Evolutionary conservation across 768 basidiomycete species (phyloP), one percentile per base, ranked within the genome.

Genomic region (Cyathus striatus): DNA sequence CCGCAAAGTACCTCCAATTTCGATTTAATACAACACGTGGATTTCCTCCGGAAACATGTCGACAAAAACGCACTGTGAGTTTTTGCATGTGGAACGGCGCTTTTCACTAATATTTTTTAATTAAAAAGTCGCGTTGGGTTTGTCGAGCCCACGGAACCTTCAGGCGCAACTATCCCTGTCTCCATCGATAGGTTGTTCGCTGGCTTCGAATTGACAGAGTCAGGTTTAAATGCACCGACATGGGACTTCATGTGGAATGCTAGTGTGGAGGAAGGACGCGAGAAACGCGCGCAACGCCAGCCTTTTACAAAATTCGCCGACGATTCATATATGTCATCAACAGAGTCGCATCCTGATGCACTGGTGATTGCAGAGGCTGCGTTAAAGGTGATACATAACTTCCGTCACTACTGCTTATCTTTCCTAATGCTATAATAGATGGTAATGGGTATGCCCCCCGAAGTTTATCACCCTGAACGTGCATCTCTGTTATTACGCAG

Each of bases 1-100:
- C 80, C 77, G 3, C 56, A 65, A 27, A 86, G 83, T 59, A 65
- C 80, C 16, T 76, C 74, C 5, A 76, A 90, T 36, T 95, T 96
- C 54, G 78, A 90, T 57, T 62, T 96, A n/a, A 66, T 81, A 22
- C 72, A 73, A n/a, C 91, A 94, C 53, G 58, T 96, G 23, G 77
- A 83, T 49, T 91, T 91, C 54, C 69, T 97, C 41, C 76, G 94
- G 32, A 72, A 72, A 7, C 76, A 90, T 52, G 70, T 96, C 23
- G 89, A 94, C 57, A 96, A 96, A 64, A 83, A 81, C 57, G 80
- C 84, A 1, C 52, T 96, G 93, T 94, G 54, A 64, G 6, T n/a
- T 37, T 43, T 6, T 10, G 22, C 21, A 17, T 35, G 13, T 24
- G 7, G 12, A 23, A 23, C 7, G 14, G 20, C n/a, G 10, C 6